Evolutionary conservation across 2,329 filamentous ascomycete species (phyloP).

Genomic region (Lachnellula arida): DNA sequence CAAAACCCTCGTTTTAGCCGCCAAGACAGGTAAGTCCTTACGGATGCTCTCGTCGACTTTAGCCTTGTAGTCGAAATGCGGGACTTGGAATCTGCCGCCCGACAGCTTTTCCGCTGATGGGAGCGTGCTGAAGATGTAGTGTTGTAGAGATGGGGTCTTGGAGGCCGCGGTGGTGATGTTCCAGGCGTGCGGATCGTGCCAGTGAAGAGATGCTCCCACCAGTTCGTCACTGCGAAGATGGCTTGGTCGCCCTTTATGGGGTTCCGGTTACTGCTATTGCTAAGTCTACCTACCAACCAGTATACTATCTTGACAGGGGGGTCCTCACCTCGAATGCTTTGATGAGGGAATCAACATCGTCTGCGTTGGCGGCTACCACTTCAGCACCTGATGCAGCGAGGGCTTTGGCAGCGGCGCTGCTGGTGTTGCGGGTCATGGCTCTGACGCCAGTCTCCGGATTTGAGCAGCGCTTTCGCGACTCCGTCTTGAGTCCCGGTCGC

Average conservation of each 20-base stretch:
- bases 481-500: constrained; percentile 46
- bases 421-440: constrained; percentile 41
- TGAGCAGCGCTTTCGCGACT: constrained; percentile 41
- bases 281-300: background rate
- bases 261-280: background rate
- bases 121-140: constrained; percentile 41
- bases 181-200: constrained; percentile 40
- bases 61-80: constrained; percentile 31
- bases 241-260: constrained; percentile 36
- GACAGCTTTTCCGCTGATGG: constrained; percentile 33
- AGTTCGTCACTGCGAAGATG: constrained; percentile 53
- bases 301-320: background rate
- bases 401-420: constrained; percentile 37
- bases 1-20: constrained; percentile 30
- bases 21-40: constrained; percentile 15
- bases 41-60: constrained; percentile 25
- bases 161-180: constrained; percentile 39
- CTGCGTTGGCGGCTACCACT: constrained; percentile 38
- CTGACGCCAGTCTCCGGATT: constrained; percentile 37
- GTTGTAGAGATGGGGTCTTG: constrained; percentile 36
- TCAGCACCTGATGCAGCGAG: constrained; percentile 39
- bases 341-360: constrained; percentile 35
- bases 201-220: constrained; percentile 44
- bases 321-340: constrained; percentile 33
- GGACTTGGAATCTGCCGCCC: constrained; percentile 35